Evolutionary conservation across 2,329 filamentous ascomycete species (phyloP).

Genomic region (Aaosphaeria pasadenensis): DNA sequence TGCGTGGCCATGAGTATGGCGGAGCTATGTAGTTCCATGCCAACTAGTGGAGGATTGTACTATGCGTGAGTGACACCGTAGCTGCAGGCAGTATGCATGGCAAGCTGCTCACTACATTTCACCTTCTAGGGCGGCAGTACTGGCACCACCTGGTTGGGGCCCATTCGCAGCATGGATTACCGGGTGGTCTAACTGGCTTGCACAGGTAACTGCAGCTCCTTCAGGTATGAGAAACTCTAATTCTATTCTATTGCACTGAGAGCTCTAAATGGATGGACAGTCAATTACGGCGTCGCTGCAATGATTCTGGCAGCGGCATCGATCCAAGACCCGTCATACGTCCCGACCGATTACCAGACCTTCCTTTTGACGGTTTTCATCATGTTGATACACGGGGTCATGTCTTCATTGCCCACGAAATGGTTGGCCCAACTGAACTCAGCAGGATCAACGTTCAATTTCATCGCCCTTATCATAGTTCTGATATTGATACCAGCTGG

Average conservation of each 20-base stretch:
- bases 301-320: slow-evolving; percentile 71
- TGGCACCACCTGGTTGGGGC: slow-evolving; percentile 64
- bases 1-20: slow-evolving; percentile 65
- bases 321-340: slow-evolving; percentile 65
- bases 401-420: slow-evolving; percentile 68
- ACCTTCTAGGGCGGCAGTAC: slow-evolving; percentile 52
- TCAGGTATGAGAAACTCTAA: slow-evolving; percentile 36
- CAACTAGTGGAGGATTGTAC: slow-evolving; percentile 68
- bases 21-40: slow-evolving; percentile 71
- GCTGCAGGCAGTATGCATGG: too few species aligned
- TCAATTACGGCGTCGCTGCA: slow-evolving; percentile 63
- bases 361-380: slow-evolving; percentile 66
- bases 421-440: slow-evolving; percentile 71
- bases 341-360: slow-evolving; percentile 63
- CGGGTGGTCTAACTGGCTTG: slow-evolving; percentile 69
- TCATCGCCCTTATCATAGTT: slow-evolving; percentile 62
- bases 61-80: slow-evolving; percentile 49
- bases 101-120: too few species aligned
- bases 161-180: slow-evolving; percentile 67
- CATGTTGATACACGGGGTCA: slow-evolving; percentile 64
- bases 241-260: background rate
- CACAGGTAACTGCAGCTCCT: slow-evolving; percentile 64
- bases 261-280: slow-evolving; percentile 21
- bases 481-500: slow-evolving; percentile 67
- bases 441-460: slow-evolving; percentile 67